Evolutionary conservation across 2,329 filamentous ascomycete genomes (phyloP).

Genomic region (Graphilbum fragrans): DNA sequence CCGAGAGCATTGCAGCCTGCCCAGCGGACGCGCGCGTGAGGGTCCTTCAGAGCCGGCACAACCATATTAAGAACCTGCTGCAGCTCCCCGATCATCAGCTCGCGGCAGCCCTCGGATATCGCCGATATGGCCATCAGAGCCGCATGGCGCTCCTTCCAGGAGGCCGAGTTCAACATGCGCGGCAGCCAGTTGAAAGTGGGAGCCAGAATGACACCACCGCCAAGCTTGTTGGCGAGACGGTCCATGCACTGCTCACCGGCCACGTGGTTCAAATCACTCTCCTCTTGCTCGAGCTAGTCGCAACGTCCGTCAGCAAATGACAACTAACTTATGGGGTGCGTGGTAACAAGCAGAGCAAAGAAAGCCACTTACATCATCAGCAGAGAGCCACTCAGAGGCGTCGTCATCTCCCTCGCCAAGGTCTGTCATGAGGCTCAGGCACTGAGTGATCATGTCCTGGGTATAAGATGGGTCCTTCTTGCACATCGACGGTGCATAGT

Average conservation of each 20-base stretch:
- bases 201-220: conserved; percentile 80
- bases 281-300: conserved; percentile 74
- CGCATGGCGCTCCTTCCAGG: conserved; percentile 91
- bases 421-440: conserved; percentile 95
- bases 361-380: conserved; percentile 62
- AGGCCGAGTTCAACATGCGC: conserved; percentile 89
- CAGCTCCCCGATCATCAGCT: conserved; percentile 89
- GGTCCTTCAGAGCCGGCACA: conserved; percentile 79
- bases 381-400: conserved; percentile 82
- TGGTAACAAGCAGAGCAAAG: neutral
- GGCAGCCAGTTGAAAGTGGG: conserved; percentile 96
- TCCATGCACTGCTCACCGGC: conserved; percentile 99
- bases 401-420: conserved; percentile 91
- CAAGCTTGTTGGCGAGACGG: conserved; percentile 89
- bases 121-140: conserved; percentile 98
- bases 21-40: conserved; percentile 90
- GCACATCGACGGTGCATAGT: conserved; percentile 89
- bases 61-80: conserved; percentile 90
- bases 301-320: neutral
- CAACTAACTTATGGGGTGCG: neutral
- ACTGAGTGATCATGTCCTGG: conserved; percentile 95
- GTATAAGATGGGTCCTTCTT: conserved; percentile 88
- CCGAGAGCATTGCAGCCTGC: conserved; percentile 97
- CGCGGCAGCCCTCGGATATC: conserved; percentile 92
- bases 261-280: conserved; percentile 94